Evolutionary conservation across 2,329 filamentous ascomycete species (phyloP), one percentile per base, ranked within the genome.

Genomic region (Pseudogymnoascus sp.): DNA sequence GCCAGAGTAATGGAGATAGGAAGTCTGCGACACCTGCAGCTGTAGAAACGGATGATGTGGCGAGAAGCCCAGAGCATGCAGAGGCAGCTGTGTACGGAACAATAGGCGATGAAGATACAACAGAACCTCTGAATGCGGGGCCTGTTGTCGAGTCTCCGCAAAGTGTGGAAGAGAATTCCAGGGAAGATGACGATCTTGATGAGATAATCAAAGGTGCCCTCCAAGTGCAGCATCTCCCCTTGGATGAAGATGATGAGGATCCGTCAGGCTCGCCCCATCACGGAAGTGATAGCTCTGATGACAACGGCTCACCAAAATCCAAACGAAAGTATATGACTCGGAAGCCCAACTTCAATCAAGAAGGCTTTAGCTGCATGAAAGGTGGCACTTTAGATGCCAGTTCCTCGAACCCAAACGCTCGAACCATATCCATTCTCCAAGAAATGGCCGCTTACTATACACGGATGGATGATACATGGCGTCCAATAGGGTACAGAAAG

Each of bases 371-470:
- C 12, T 86, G 84, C 69, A 80, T 83, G 71, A 77, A 74, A 35
- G 81, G 80, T 1, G 82, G 82, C 8, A 78, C 75, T 2, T 77
- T 75, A 5, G 30, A 64, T 71, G 75, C 12, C 1, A 58, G 60
- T 1, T 70, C 75, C 0, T 71, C 76, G 11, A 90, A 89, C 67
- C 90, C 91, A 0, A 97, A 97, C 71, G 77, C 79, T 1, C 78
- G 82, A 11, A 95, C 90, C 0, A 92, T 96, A 60, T 82, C 88
- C 55, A 78, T 94, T 2, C 78, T 97, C 4, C 84, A 91, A 68
- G 80, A 89, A 67, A 92, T 97, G 90, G 82, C 84, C 42, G 82
- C 87, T 61, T 88, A 93, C 73, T 96, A 96, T 72, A 82, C 82
- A 4, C 81, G 86, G 5, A 84, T 83, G n/a, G 81, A 85, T 39